Evolutionary conservation across 345 rosid genomes (phyloP), one percentile per base, ranked within the genome.

Genomic region (Clarkia xantiana): DNA sequence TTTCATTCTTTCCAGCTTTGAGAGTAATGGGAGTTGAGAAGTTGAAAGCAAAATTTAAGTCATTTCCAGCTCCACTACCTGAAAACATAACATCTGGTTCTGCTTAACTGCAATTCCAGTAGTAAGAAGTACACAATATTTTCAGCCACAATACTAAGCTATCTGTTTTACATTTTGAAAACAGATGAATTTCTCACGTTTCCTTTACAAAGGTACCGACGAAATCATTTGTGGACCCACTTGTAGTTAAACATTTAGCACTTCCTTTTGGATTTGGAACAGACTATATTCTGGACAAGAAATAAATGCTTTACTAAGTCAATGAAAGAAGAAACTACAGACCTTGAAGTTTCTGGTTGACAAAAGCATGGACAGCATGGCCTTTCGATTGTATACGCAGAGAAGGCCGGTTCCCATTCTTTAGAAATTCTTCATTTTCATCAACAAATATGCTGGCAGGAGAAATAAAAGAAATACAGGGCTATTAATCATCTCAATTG

Each of bases 361-460:
- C 78, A 64, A 86, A 91, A 57, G 64, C 79, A 73, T 81, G 93
- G 60, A 86, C 81, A 44, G 86, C 86, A 66, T 84, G 93, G n/a
- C 96, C 98, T 63, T 79, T 73, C 40, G 98, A 91, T 56, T 86
- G 96, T 52, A 91, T 75, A 54, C 74, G 54, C 39, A 86, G 89
- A 66, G 73, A 65, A 7, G 89, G 76, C 14, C 14, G 54, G 55
- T 65, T 71, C 67, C 84, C 81, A 20, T 69, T 72, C 71, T 72
- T 76, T 47, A 81, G 59, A 73, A 61, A 79, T 54, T 70, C 64
- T 70, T 82, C 95, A 56, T 70, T 62, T 59, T 66, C 71, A 45
- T 36, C 67, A 39, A 83, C 76, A 55, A 47, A 52, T 58, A 90
- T 61, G 54, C 96, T 90, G 78, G 64, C 52, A 71, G 44, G 56